Base-by-base conservation (phyloP, 2,329 filamentous ascomycete species). In the Immersiporthe knoxdaviesiana region DNA sequence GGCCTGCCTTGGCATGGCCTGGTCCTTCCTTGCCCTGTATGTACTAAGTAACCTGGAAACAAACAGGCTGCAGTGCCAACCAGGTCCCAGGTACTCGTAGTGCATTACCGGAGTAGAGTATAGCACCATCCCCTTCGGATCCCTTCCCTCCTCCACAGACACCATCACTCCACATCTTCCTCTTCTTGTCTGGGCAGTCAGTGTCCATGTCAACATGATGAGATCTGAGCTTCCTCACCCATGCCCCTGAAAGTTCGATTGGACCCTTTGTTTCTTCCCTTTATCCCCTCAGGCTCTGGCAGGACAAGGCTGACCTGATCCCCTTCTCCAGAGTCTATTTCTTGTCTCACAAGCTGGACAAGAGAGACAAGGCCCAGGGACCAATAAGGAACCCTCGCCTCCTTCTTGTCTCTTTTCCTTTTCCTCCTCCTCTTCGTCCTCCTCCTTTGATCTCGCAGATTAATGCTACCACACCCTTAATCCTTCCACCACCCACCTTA, bases 191-290 rank as follows among this genome's bases (percentile, higher is more conserved):
- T 47, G 44, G 44, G 44, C 21, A 47, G n/a, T 47, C 21, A 47
- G 18, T 30, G 24, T 30, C 52, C 52, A 30, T 56, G 52, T 56
- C 27, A 30, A 56, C 27, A 32, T 56, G 27, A 56, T 56, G 52
- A 30, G 52, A 56, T 56, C 52, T 24, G 52, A 56, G 52, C 52
- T 56, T 56, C 52, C 52, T 56, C 52, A 3, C 27, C 52, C 12
- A 18, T 24, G 27, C 52, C 52, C 52, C 52, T 56, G 24, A 56
- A 32, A 8, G 35, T 12, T 18, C 50, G 24, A 30, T 32, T 56
- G 27, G 27, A 56, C 27, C 52, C 52, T 56, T 54, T n/a, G n/a
- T n/a, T 30, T 27, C 18, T n/a, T n/a, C 10, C 21, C 7, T 4
- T n/a, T n/a, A 1, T 6, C 24, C 52, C 52, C 5, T 56, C 52